phyloP scores from a whole-genome alignment of 2,329 filamentous ascomycete genomes.

The Ceratocystis variospora region DNA sequence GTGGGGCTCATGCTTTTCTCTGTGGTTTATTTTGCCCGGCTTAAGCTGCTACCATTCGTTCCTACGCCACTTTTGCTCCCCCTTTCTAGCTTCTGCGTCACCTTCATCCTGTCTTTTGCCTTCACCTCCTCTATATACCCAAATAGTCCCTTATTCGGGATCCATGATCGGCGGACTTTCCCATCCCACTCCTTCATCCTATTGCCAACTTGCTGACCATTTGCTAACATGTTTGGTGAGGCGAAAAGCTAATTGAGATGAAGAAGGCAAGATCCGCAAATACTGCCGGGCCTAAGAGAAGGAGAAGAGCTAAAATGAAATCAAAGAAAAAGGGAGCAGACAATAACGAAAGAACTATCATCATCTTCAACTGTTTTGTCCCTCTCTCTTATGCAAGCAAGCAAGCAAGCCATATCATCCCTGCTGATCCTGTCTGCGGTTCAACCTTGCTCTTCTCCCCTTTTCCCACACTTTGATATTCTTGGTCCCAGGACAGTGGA shows the following conservation, averaged over 20 bases:
- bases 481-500: slow-evolving; percentile 2
- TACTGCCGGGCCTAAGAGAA: neutral
- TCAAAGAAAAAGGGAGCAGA: neutral
- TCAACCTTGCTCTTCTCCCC: neutral
- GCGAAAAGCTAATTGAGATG: neutral
- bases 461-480: neutral
- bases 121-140: neutral
- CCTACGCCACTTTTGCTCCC: neutral
- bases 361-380: neutral
- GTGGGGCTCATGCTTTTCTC: neutral
- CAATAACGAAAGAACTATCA: neutral
- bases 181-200: neutral
- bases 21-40: neutral
- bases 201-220: neutral
- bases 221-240: neutral
- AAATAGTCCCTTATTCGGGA: neutral
- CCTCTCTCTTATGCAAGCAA: neutral
- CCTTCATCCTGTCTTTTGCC: neutral
- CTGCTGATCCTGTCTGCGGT: neutral
- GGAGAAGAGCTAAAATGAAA: neutral
- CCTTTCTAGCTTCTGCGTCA: neutral
- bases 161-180: neutral
- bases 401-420: neutral
- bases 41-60: neutral
- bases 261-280: neutral